These are phyloP conservation scores for Fusarium piperis DNA, from an alignment of 2,329 filamentous ascomycete genomes.

Conservation along the genomic window DNA sequence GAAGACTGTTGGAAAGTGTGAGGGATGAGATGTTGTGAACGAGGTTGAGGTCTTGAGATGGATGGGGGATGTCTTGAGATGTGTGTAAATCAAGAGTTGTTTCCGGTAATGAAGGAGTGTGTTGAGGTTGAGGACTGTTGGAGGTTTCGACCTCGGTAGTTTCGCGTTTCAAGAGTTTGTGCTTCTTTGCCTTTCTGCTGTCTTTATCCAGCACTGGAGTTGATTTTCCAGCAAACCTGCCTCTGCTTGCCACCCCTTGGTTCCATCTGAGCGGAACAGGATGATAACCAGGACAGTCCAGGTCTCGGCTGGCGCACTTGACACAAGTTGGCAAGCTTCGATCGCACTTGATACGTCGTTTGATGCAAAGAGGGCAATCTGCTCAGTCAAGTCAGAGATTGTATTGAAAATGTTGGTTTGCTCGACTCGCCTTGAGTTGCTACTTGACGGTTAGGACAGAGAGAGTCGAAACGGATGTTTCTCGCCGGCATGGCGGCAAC, in stretches of 20 bases:
- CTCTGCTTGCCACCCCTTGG: conserved; percentile 36
- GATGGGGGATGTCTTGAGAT: neutral
- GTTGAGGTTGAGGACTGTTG: neutral
- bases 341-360: conserved; percentile 34
- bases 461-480: conserved; percentile 29
- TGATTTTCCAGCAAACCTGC: conserved; percentile 24
- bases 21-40: neutral
- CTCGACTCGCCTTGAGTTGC: conserved; percentile 22
- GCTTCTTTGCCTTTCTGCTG: neutral
- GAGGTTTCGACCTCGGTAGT: neutral
- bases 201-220: conserved; percentile 3
- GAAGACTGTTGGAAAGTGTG: conserved; percentile 20
- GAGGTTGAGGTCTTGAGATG: neutral
- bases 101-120: neutral
- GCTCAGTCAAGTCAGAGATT: neutral
- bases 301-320: conserved; percentile 30
- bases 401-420: neutral
- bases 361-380: conserved; percentile 33
- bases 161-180: neutral
- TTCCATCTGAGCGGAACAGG: conserved; percentile 29
- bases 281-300: conserved; percentile 31
- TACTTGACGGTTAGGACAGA: conserved; percentile 21
- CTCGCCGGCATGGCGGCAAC: neutral
- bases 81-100: neutral
- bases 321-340: conserved; percentile 27